Conservation (phyloP, 352 stramenopile genomes). For the Blastocystis sp. region DNA sequence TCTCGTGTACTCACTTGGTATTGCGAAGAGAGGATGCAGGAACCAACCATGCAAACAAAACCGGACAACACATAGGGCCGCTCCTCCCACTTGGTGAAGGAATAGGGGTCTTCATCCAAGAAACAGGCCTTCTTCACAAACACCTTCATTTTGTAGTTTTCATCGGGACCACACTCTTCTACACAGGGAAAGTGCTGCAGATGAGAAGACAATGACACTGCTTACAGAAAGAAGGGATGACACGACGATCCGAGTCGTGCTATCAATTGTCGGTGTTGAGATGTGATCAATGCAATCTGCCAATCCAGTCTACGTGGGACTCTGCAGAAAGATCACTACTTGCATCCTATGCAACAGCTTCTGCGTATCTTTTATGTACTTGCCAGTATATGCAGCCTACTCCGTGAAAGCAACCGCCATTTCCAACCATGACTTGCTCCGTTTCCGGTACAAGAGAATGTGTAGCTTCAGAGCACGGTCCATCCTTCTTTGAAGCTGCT, state of each 20-base stretch:
- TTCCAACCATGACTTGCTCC: background rate
- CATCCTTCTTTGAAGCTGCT: background rate
- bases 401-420: background rate
- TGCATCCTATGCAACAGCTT: background rate
- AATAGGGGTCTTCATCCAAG: constrained; percentile 29
- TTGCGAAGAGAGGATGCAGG: background rate
- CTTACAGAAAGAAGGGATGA: constrained; percentile 6
- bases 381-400: background rate
- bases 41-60: constrained; percentile 28
- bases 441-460: background rate
- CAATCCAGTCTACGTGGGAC: constrained; percentile 6
- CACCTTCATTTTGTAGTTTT: background rate
- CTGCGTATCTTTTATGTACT: background rate
- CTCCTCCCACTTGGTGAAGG: constrained; percentile 20
- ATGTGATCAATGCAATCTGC: constrained; percentile 14
- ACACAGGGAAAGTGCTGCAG: constrained; percentile 19
- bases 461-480: background rate
- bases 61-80: constrained; percentile 1
- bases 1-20: background rate
- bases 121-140: constrained; percentile 45
- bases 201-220: background rate
- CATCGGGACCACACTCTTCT: constrained; percentile 9
- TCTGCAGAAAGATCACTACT: background rate
- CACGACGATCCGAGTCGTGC: background rate
- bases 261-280: constrained; percentile 11